Evolutionary conservation across 257 asterid species (phyloP).

Genomic region (Forsythia viridissima): DNA sequence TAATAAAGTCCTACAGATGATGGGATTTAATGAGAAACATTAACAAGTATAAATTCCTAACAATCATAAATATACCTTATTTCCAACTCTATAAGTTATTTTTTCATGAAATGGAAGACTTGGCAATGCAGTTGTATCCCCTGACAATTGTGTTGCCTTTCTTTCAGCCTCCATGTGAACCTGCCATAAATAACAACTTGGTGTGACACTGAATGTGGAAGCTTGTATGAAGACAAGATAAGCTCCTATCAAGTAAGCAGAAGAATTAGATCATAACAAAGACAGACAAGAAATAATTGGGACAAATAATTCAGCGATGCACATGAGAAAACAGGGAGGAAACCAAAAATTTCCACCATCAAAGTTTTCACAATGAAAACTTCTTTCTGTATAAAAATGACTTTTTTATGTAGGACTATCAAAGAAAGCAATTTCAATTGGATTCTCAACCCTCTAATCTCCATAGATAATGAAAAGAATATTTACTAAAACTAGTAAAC

Average conservation of each 20-base stretch:
- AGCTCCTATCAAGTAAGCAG: background rate
- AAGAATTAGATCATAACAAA: background rate
- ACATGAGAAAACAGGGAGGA: background rate
- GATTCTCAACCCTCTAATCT: constrained; percentile 3
- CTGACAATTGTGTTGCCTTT: constrained; percentile 63
- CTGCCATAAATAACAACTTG: constrained; percentile 41
- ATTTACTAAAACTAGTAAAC: constrained; percentile 13
- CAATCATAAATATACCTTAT: constrained; percentile 53
- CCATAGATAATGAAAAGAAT: constrained; percentile 13
- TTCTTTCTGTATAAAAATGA: background rate
- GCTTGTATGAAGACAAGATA: constrained; percentile 2
- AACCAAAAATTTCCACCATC: background rate
- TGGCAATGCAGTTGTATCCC: constrained; percentile 44
- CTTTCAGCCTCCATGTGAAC: constrained; percentile 96
- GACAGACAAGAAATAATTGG: background rate
- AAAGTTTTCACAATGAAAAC: background rate
- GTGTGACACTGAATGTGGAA: constrained; percentile 11
- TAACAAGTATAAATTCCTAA: constrained; percentile 17
- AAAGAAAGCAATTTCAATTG: background rate
- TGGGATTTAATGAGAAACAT: background rate
- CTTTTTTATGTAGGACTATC: constrained; percentile 4
- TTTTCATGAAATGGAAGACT: constrained; percentile 60
- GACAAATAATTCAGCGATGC: background rate
- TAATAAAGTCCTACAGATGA: background rate
- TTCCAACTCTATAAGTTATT: constrained; percentile 85